Evolutionary conservation across 1,139 yeast genomes (phyloP).

Genomic region (Yamadazyma epiphylla): DNA sequence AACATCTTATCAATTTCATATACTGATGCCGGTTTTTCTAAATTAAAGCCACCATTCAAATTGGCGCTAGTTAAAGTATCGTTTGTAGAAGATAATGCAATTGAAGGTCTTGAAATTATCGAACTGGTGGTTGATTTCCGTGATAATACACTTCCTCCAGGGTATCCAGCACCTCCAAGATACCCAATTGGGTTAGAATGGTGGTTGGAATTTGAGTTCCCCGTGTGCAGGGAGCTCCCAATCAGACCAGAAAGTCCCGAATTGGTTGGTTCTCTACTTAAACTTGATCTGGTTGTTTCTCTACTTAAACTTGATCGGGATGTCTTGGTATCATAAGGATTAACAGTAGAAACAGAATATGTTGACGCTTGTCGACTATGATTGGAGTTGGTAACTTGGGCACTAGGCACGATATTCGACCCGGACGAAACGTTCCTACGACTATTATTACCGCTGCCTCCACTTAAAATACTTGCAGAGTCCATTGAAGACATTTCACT

Average conservation of each 20-base stretch:
- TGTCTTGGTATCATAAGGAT: constrained; percentile 29
- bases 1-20: constrained; percentile 64
- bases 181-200: constrained; percentile 1
- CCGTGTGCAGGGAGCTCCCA: too few species aligned
- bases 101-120: constrained; percentile 29
- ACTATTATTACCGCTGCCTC: constrained; percentile 33
- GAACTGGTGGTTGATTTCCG: constrained; percentile 23
- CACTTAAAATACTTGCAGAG: constrained; percentile 28
- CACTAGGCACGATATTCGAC: constrained; percentile 23
- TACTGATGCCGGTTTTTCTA: constrained; percentile 57
- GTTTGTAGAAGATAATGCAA: constrained; percentile 18
- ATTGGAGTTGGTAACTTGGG: constrained; percentile 28
- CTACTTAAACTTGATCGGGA: constrained; percentile 6
- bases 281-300: constrained; percentile 1
- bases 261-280: not conserved
- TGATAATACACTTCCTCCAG: constrained; percentile 12
- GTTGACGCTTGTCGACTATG: constrained; percentile 42
- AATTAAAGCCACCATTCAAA: constrained; percentile 17
- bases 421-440: constrained; percentile 37
- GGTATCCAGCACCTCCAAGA: constrained; percentile 3
- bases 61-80: constrained; percentile 15
- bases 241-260: not conserved
- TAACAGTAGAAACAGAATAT: constrained; percentile 30
- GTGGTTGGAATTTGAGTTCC: not conserved
- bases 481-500: constrained; percentile 37